phyloP scores from a whole-genome alignment of 2,329 filamentous ascomycete genomes.

The Paramyrothecium roridum region DNA sequence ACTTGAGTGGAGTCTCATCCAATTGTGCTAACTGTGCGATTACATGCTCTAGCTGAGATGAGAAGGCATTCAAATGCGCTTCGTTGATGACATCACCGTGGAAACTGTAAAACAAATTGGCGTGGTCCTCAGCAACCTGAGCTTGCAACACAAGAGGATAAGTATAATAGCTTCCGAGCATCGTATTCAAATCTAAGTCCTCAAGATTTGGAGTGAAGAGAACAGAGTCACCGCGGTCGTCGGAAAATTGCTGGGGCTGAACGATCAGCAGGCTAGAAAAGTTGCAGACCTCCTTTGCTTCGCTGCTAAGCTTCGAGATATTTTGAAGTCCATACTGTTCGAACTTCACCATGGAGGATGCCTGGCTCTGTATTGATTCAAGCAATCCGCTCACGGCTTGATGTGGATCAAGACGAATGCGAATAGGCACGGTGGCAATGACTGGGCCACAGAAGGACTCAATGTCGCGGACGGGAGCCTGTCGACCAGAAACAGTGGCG shows the following conservation, averaged over 20 bases:
- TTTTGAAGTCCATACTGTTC: not conserved
- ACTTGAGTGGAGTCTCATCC: not conserved
- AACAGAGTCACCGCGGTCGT: not conserved
- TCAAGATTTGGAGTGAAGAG: not conserved
- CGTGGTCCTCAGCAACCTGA: not conserved
- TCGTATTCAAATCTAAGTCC: not conserved
- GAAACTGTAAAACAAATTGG: not conserved
- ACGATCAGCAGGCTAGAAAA: not conserved
- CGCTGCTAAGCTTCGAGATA: not conserved
- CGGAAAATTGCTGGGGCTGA: not conserved
- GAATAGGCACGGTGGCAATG: conserved; percentile 24
- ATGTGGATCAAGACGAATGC: not conserved
- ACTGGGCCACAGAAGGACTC: conserved; percentile 22
- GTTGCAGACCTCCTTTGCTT: not conserved
- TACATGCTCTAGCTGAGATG: not conserved
- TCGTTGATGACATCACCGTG: not conserved
- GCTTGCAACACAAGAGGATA: not conserved
- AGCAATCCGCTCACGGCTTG: not conserved
- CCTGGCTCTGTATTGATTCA: not conserved
- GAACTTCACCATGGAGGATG: not conserved
- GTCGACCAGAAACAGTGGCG: conserved; percentile 21
- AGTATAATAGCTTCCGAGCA: not conserved
- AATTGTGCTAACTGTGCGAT: not conserved
- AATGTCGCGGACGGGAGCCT: conserved; percentile 19
- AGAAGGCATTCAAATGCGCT: not conserved